Conservation (phyloP, 176 grass and related monocot species). For the Triticum monococcum region DNA sequence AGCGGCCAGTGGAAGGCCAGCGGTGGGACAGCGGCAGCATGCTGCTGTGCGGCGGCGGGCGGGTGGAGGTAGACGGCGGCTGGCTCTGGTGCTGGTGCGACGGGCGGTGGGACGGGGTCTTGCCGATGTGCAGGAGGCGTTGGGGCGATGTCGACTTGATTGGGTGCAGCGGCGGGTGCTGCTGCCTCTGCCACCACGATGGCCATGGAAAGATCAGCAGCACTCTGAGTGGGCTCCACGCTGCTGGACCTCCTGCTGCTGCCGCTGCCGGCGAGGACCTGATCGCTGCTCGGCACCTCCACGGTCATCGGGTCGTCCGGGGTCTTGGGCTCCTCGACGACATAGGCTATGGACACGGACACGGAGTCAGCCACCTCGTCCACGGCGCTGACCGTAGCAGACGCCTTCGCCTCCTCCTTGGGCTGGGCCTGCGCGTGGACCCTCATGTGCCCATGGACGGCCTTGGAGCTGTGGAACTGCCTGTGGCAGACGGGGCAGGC, state of each 20-base stretch:
- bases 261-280: not conserved
- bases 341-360: not conserved
- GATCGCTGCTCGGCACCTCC: not conserved
- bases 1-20: not conserved
- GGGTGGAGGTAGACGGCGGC: not conserved
- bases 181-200: not conserved
- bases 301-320: not conserved
- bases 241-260: not conserved
- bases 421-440: slow-evolving; percentile 1
- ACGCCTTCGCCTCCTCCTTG: not conserved
- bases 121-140: not conserved
- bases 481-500: slow-evolving; percentile 11
- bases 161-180: not conserved
- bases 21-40: not conserved
- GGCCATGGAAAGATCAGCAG: not conserved
- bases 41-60: not conserved
- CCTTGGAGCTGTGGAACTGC: slow-evolving; percentile 11
- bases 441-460: slow-evolving; percentile 36
- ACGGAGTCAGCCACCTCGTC: not conserved
- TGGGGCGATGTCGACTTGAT: not conserved
- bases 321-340: not conserved
- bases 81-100: not conserved
- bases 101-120: not conserved
- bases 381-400: not conserved
- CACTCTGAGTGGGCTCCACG: not conserved